Base-by-base conservation (phyloP, 2,329 filamentous ascomycete species). In the Akanthomyces muscarius region DNA sequence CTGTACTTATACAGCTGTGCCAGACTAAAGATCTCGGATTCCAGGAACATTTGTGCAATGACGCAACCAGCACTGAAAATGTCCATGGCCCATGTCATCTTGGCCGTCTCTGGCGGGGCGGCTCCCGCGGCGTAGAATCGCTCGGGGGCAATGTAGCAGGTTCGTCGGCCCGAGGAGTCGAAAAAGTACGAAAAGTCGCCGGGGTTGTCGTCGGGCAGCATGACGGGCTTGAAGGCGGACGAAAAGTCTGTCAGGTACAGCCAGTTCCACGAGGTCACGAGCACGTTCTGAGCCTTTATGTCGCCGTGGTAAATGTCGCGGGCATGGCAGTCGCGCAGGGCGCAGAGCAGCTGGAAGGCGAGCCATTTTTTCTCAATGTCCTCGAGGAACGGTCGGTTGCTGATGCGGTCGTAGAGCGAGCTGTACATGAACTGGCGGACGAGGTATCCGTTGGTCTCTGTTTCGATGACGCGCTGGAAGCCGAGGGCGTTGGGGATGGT, bases 221-320 rank as follows among this genome's bases (percentile, higher is more conserved):
- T 91, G 5, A 93, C 91, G 13, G 93, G 95, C 72, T 99, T 99
- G 79, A 96, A 98, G 0, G 91, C 89, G 0, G 94, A 92, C 4
- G 94, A 97, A 74, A 98, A 99, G 75, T 99, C 95, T n/a, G 93
- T 89, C 44, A 99, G 83, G 73, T 98, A 99, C 2, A 99, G 83
- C 95, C 96, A 99, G 78, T 98, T 97, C 95, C 95, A 99, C 7
- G 95, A 98, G 0, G 95, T 99, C 57, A 99, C 94, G 54, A 99
- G 81, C 42, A 96, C 87, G 71, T 99, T 99, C 76, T 99, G 94
- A 1, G 94, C 95, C 80, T 99, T 99, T 80, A 99, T 98, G 72
- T 99, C 96, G 63, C 95, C 96, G 73, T 99, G 95, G 73, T 93
- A 98, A 58, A 99, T 83, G 70, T 96, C 91, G 53, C 89, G 85